A percentile compares a stretch with the other conserved stretches of the same genome.
phyloP scores from a whole-genome alignment of 768 basidiomycete genomes.

The Steccherinum ochraceum region DNA sequence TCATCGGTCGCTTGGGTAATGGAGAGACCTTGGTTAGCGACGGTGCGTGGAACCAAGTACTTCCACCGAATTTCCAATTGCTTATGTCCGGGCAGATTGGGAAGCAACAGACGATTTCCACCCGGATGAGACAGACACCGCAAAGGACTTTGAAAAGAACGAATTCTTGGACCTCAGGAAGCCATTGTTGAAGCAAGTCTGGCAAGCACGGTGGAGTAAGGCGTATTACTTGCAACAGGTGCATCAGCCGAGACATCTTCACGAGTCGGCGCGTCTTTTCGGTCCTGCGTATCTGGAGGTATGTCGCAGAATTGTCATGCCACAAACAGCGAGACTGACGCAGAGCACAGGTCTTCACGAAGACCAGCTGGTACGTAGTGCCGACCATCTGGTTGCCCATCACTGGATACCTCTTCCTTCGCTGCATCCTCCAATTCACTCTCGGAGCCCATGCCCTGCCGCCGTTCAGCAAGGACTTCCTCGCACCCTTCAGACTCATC shows the following conservation, averaged over 20 bases:
- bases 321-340: too few relatives aligned
- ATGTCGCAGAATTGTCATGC: conserved; percentile 4
- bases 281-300: conserved; percentile 79
- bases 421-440: conserved; percentile 79
- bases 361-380: conserved; percentile 91
- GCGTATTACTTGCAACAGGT: conserved; percentile 94
- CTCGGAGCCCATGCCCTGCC: conserved; percentile 48
- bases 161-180: conserved; percentile 87
- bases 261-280: conserved; percentile 83
- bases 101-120: conserved; percentile 85
- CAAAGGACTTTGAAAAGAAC: conserved; percentile 80
- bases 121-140: conserved; percentile 82
- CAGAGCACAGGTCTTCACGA: conserved; percentile 69
- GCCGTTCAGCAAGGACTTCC: conserved; percentile 49
- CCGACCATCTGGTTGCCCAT: conserved; percentile 92
- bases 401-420: conserved; percentile 66
- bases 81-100: conserved; percentile 55
- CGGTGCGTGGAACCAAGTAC: conserved; percentile 38
- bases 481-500: conserved; percentile 46
- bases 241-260: conserved; percentile 89
- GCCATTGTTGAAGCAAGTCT: conserved; percentile 83
- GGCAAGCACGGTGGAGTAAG: conserved; percentile 88
- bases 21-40: conserved; percentile 73
- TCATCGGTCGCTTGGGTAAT: conserved; percentile 76
- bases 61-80: conserved; percentile 8